Evolutionary conservation across 371 early-diverging fungal genomes (phyloP).

Genomic region (Apophysomyces variabilis): DNA sequence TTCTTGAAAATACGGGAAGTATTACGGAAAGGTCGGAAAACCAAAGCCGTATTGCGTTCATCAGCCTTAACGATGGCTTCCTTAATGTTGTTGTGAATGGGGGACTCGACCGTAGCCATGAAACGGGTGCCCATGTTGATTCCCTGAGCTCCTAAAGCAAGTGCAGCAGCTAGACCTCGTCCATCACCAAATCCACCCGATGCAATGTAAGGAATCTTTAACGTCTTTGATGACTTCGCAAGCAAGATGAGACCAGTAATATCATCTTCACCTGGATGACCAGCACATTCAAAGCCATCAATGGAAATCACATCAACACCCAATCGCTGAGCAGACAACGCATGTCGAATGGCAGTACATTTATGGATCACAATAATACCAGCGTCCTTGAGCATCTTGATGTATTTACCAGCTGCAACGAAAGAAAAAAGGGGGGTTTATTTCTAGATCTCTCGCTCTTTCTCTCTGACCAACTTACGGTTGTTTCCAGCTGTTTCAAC

Average conservation of each 20-base stretch:
- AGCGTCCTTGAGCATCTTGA: slow-evolving; percentile 78
- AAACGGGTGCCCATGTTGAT: slow-evolving; percentile 86
- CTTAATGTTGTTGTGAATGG: slow-evolving; percentile 77
- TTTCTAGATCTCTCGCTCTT: not conserved
- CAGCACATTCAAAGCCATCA: slow-evolving; percentile 85
- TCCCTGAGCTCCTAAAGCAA: slow-evolving; percentile 74
- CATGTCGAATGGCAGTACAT: slow-evolving; percentile 79
- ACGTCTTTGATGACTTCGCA: slow-evolving; percentile 68
- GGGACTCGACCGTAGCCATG: slow-evolving; percentile 79
- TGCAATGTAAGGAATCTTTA: slow-evolving; percentile 74
- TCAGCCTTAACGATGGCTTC: slow-evolving; percentile 72
- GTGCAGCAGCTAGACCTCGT: slow-evolving; percentile 71
- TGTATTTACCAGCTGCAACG: slow-evolving; percentile 66
- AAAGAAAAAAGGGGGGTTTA: not conserved
- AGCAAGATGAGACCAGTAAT: slow-evolving; percentile 74
- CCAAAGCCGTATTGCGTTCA: slow-evolving; percentile 69
- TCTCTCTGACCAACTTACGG: slow-evolving; percentile 43
- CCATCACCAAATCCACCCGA: slow-evolving; percentile 84
- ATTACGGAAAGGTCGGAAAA: slow-evolving; percentile 82
- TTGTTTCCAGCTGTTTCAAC: slow-evolving; percentile 76
- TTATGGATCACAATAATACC: slow-evolving; percentile 78
- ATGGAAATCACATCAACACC: slow-evolving; percentile 73
- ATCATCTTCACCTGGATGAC: slow-evolving; percentile 87
- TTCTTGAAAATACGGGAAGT: slow-evolving; percentile 81
- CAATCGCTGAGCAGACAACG: slow-evolving; percentile 64